These are phyloP conservation scores for Globisporangium viniferum DNA, from an alignment of 352 stramenopile species.

Conservation along the genomic window DNA sequence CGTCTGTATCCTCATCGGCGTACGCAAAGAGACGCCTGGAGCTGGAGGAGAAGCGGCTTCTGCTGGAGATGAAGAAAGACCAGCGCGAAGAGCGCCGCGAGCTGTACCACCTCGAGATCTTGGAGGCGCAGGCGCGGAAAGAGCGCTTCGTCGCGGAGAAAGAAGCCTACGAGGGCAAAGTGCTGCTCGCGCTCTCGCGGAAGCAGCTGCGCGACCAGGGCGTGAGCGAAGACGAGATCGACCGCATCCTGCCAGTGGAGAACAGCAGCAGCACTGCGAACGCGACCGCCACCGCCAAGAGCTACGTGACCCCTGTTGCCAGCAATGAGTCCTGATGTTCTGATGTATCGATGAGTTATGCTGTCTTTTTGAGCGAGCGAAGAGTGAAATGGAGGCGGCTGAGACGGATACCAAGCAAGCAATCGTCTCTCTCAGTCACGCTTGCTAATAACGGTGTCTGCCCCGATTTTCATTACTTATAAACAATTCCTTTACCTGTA, in stretches of 20 bases:
- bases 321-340: constrained; percentile 2
- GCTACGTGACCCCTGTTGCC: neutral
- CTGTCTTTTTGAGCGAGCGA: neutral
- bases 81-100: constrained; percentile 41
- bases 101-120: constrained; percentile 37
- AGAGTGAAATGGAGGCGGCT: neutral
- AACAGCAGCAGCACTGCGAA: neutral
- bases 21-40: constrained; percentile 41
- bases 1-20: constrained; percentile 2
- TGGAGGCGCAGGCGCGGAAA: constrained; percentile 38
- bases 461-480: neutral
- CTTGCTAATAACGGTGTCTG: neutral
- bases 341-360: neutral
- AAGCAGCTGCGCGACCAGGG: constrained; percentile 54
- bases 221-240: constrained; percentile 48
- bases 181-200: constrained; percentile 45
- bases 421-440: neutral
- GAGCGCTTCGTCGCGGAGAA: constrained; percentile 41
- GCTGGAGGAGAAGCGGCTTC: constrained; percentile 56
- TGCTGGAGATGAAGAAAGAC: constrained; percentile 44
- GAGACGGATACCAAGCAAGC: neutral
- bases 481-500: neutral
- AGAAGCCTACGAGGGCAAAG: constrained; percentile 36
- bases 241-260: constrained; percentile 40
- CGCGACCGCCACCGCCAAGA: neutral